Percentiles rank a stretch among this genome's conserved stretches.
phyloP scores from a whole-genome alignment of 148 eudicot genomes.

The Euryodendron excelsum region DNA sequence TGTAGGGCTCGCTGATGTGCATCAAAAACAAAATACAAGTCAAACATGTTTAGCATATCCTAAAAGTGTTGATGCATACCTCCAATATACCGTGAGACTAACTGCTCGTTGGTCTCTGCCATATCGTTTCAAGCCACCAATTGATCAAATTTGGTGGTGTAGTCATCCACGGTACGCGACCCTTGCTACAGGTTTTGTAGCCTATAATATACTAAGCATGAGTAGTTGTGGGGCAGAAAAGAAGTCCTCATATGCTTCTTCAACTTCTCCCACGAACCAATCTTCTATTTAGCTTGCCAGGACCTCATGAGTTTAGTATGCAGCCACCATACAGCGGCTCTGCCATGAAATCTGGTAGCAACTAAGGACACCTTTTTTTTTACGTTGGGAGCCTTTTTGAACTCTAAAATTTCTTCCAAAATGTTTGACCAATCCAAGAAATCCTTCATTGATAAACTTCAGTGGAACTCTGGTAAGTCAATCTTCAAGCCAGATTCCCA shows the following conservation, averaged over 20 bases:
- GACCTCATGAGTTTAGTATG: too few species aligned
- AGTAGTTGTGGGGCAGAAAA: not conserved
- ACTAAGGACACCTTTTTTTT: too few species aligned
- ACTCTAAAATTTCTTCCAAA: too few species aligned
- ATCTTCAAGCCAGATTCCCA: too few species aligned
- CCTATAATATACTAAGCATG: not conserved
- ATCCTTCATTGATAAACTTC: too few species aligned
- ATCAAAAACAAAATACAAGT: not conserved
- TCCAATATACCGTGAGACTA: not conserved
- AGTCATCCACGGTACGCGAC: not conserved
- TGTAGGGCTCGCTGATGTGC: not conserved
- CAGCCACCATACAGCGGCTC: too few species aligned
- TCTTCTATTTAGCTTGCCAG: too few species aligned
- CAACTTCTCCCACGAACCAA: too few species aligned
- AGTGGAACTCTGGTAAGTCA: too few species aligned
- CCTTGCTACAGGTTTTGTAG: not conserved
- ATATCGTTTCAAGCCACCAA: not conserved
- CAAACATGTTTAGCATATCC: not conserved
- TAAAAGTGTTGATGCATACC: not conserved
- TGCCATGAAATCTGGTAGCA: too few species aligned
- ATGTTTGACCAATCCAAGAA: too few species aligned
- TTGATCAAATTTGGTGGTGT: not conserved
- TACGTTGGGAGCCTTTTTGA: too few species aligned
- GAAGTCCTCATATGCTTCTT: not conserved
- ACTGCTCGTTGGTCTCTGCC: not conserved